Evolutionary conservation across 1,284 basidiomycete genomes (phyloP).

Genomic region (Ustanciosporium gigantosporum): DNA sequence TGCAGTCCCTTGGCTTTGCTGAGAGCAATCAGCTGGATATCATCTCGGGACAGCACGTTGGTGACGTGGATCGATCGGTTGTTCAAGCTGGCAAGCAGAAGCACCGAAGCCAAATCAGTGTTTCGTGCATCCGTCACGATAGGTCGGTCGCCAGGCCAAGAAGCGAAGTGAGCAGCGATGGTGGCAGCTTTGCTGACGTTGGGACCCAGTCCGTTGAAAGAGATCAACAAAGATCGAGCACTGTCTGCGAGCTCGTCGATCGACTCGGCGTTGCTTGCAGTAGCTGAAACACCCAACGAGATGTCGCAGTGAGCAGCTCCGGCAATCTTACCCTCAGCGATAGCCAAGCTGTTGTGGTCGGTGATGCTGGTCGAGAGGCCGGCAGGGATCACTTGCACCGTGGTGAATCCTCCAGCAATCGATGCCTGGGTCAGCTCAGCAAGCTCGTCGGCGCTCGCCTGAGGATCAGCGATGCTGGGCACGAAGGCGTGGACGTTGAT

Average conservation of each 20-base stretch:
- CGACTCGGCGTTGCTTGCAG: conserved; percentile 39
- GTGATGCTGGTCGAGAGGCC: conserved; percentile 34
- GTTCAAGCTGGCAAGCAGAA: conserved; percentile 89
- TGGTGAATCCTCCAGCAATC: conserved; percentile 55
- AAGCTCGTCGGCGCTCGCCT: conserved; percentile 69
- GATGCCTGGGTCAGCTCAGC: conserved; percentile 55
- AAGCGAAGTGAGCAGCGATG: conserved; percentile 83
- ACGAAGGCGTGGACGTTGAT: conserved; percentile 86
- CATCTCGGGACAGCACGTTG: conserved; percentile 85
- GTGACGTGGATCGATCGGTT: conserved; percentile 88
- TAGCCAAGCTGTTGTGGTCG: conserved; percentile 40
- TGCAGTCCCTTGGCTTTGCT: conserved; percentile 92
- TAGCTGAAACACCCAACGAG: conserved; percentile 52
- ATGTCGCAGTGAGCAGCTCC: conserved; percentile 54
- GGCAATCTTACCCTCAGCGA: conserved; percentile 52
- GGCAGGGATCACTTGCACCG: conserved; percentile 45
- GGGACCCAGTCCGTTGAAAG: conserved; percentile 46
- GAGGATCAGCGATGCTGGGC: conserved; percentile 69
- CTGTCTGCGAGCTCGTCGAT: conserved; percentile 47
- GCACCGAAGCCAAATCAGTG: conserved; percentile 87
- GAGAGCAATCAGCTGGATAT: conserved; percentile 85
- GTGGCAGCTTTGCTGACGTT: conserved; percentile 58
- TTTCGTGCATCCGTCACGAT: conserved; percentile 92
- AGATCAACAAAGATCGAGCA: conserved; percentile 51
- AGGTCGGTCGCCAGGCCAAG: conserved; percentile 88